Evolutionary conservation across 2,329 filamentous ascomycete genomes (phyloP), one percentile per base, ranked within the genome.

Genomic region (Apiospora aurea): DNA sequence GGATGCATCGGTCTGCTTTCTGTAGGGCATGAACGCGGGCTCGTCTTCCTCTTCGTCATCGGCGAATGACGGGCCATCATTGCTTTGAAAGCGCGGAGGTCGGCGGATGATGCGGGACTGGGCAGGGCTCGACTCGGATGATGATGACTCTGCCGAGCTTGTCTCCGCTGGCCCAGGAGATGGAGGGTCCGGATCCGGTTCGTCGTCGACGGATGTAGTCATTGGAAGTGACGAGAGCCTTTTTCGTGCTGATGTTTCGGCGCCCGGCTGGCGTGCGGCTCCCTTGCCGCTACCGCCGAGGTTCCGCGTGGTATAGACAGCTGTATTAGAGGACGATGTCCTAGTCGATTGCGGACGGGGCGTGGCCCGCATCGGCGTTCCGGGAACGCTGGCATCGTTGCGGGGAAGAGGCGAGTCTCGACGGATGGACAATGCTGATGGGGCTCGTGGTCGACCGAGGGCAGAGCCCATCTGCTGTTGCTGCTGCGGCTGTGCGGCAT

Each of bases 41-140:
- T 89, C 87, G 70, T 89, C 88, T 14, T 85, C 87, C 8, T 89
- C 89, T 2, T 89, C 87, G n/a, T 89, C 88, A 26, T 82, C 86
- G 16, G 81, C 82, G 43, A 83, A 84, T 6, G 77, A 77, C n/a
- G 77, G 76, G 16, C 78, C 79, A n/a, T 85, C 83, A 24, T 76
- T 78, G 74, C 72, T 72, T 68, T 85, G 83, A 72, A 86, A 89
- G 26, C 87, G 84, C 14, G 89, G 88, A 3, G 89, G 89, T 2
- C 89, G 86, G 29, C 87, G 87, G 76, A 90, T 90, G 74, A 90
- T 90, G 71, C 88, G 85, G 18, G 88, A 90, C 76, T 90, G 86
- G 4, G 86, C 88, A 0, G 87, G 87, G 73, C 84, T 85, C 0
- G 87, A 89, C 0, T 80, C 80, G 0, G 81, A 81, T 0, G 81